Evolutionary conservation across 2,329 filamentous ascomycete species (phyloP), one percentile per base, ranked within the genome.

Genomic region (Amauroascus niger): DNA sequence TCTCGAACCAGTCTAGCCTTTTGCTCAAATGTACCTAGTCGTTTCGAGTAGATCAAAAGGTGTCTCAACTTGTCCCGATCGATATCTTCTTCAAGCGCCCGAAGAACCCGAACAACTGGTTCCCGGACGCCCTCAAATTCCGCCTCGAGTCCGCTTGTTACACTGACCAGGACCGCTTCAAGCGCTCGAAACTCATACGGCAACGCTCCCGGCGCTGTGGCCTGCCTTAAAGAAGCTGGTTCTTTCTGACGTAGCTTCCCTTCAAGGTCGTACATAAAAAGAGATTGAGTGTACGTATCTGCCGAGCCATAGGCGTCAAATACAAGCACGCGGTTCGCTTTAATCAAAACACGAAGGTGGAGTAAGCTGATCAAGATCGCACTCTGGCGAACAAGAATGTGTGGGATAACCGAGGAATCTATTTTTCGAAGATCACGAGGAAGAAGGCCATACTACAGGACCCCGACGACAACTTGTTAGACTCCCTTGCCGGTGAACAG

Each of bases 191-290:
- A 95, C 69, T 98, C 93, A 69, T 98, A 98, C 0, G 93, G 88
- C 4, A 98, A 77, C 1, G 81, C 79, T 33, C 78, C 79, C 4
- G 65, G 62, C 3, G 62, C 60, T 48, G 63, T 65, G 14, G 80
- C 78, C 33, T 74, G 71, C n/a, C 74, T 71, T 0, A 78, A 74
- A 1, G 52, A 43, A 41, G 55, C 22, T 45, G 41, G 52, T 11
- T 61, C 78, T 67, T 89, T 91, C 65, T 95, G 88, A 58, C 88
- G 84, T 43, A 98, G 76, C 67, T 95, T 95, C 11, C 88, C 88
- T 68, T 97, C 89, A 18, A 98, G 74, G 65, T 97, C 93, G 71
- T 97, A 96, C 82, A 98, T 95, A 73, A 98, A 98, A 13, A 93
- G 82, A 3, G 89, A 95, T 68, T 97, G 93, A 30, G 91, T 89